Base-by-base conservation (phyloP, 257 asterid genomes). In the Plantago major region DNA sequence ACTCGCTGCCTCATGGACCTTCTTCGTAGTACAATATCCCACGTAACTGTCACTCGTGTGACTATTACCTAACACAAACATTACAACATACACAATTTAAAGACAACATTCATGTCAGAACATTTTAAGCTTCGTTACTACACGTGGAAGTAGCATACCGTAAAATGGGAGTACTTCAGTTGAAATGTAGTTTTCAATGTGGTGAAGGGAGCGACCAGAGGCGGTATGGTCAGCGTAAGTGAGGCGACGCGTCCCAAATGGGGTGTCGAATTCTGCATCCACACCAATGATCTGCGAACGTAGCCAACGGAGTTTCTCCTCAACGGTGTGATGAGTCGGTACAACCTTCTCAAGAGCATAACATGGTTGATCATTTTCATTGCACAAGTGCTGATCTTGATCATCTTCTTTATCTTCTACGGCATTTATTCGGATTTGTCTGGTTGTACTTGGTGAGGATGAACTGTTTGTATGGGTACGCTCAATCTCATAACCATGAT, bases 201-300 rank as follows among this genome's bases (percentile, higher is more conserved):
- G 80, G 54, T 37, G 81, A 46, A 86, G 87, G 57, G 76, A 73
- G 60, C 95, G 80, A 51, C 89, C 95, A 13, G 95, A 78, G 68
- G 95, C 95, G 19, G 89, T 87, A 65, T 87, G 89, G 62, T 87
- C 95, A 28, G 93, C 85, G 66, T 87, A 87, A 12, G 85, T 82
- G 55, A 84, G 92, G 69, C 58, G 76, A 26, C 95, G 86, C 63
- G 66, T 63, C 40, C 93, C 93, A 14, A 87, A 87, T 0, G 95
- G 90, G 18, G 95, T 63, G 63, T 76, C 54, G 38, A 87, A 82
- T 15, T 76, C 81, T 6, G 71, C 64, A 6, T 72, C 7, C 3
- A 48, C 63, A 5, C 95, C 90, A 9, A 84, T 75, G 37, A 84
- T 82, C 57, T 87, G 86, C 17, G 90, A 80, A 45, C 82, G 84